Conservation (phyloP, 1,139 yeast species). For the Scheffersomyces segobiensis region DNA sequence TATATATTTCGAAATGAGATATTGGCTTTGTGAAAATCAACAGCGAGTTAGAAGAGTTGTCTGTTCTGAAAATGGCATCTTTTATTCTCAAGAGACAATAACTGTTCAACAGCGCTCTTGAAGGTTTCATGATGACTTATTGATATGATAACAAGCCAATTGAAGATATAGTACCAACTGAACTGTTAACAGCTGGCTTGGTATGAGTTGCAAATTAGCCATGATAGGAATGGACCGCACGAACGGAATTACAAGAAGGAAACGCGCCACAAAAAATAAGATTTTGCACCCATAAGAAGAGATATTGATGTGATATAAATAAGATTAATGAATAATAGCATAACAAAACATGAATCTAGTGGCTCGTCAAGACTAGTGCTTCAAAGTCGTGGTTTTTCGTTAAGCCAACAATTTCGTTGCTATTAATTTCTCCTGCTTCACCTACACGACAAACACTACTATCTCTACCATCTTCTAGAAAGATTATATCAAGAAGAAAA, state of each 20-base stretch:
- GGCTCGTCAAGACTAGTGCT: background rate
- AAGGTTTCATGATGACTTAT: constrained; percentile 1
- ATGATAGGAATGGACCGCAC: background rate
- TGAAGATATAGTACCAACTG: background rate
- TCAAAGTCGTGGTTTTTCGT: background rate
- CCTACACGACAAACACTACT: too few relatives aligned
- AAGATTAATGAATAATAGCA: too few relatives aligned
- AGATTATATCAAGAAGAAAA: too few relatives aligned
- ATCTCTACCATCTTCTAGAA: too few relatives aligned
- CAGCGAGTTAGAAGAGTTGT: constrained; percentile 6
- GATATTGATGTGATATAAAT: background rate
- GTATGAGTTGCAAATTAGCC: background rate
- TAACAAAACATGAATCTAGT: too few relatives aligned
- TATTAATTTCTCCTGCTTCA: too few relatives aligned
- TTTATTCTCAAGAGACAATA: constrained; percentile 14
- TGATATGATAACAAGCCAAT: background rate
- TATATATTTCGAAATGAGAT: constrained; percentile 22
- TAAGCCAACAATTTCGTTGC: background rate
- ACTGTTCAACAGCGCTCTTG: background rate
- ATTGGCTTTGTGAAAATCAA: constrained; percentile 27
- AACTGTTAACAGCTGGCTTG: background rate
- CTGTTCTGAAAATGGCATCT: constrained; percentile 17
- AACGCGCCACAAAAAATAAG: background rate
- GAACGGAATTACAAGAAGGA: background rate
- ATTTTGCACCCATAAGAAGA: background rate